These are phyloP conservation scores for Phylloporus sp. DNA, from an alignment of 768 basidiomycete genomes.

Conservation along the genomic window DNA sequence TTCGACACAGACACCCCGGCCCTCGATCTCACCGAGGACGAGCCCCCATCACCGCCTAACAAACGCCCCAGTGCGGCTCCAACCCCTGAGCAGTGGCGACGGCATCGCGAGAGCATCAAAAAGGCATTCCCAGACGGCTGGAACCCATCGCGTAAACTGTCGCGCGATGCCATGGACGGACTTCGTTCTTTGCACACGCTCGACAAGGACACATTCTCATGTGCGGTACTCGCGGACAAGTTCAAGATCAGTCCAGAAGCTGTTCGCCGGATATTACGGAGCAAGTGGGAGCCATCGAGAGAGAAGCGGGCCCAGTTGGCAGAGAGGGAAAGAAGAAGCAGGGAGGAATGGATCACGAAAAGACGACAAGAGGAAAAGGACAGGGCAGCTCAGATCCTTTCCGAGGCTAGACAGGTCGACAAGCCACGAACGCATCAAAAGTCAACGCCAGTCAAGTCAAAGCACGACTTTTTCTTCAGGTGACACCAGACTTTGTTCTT, in stretches of 20 bases:
- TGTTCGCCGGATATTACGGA: slow-evolving; percentile 72
- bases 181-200: slow-evolving; percentile 60
- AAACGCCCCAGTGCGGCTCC: slow-evolving; percentile 15
- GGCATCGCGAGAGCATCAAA: slow-evolving; percentile 48
- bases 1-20: slow-evolving; percentile 14
- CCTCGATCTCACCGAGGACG: slow-evolving; percentile 29
- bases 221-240: slow-evolving; percentile 63
- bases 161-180: slow-evolving; percentile 80
- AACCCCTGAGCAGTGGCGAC: slow-evolving; percentile 43
- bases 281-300: slow-evolving; percentile 59
- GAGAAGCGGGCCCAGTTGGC: slow-evolving; percentile 48
- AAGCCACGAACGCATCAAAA: slow-evolving; percentile 7
- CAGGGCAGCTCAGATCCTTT: slow-evolving; percentile 33
- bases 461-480: slow-evolving; percentile 40
- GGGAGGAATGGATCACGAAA: slow-evolving; percentile 35
- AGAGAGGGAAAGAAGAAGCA: slow-evolving; percentile 45
- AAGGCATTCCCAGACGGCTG: slow-evolving; percentile 62
- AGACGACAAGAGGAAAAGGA: slow-evolving; percentile 41
- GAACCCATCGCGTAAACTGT: slow-evolving; percentile 75
- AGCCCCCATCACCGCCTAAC: slow-evolving; percentile 24
- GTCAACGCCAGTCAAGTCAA: slow-evolving; percentile 24
- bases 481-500: slow-evolving; percentile 27
- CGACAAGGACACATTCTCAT: slow-evolving; percentile 61
- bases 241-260: slow-evolving; percentile 82
- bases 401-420: slow-evolving; percentile 16